A percentile compares a stretch with the other conserved stretches of the same genome.
These are phyloP conservation scores for Trypanosoma grayi DNA, from an alignment of 208 protist genomes.

Conservation along the genomic window DNA sequence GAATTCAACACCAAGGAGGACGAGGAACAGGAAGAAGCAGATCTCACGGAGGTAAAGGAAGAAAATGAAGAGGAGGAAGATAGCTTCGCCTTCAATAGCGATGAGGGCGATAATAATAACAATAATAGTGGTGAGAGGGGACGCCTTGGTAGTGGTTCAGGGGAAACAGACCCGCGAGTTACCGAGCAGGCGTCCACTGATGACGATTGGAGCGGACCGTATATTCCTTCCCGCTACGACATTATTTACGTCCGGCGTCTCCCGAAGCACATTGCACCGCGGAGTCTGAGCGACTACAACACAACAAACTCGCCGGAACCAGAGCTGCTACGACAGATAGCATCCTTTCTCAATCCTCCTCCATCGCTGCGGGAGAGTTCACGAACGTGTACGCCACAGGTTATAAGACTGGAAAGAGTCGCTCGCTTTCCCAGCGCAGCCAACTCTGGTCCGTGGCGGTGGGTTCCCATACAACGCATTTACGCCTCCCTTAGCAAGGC, in stretches of 20 bases:
- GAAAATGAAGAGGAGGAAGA: neutral
- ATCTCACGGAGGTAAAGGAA: neutral
- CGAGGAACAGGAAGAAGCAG: neutral
- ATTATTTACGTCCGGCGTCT: conserved; percentile 70
- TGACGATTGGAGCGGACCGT: conserved; percentile 23
- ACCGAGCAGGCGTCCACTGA: conserved; percentile 3
- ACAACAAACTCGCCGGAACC: conserved; percentile 44
- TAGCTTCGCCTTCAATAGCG: neutral
- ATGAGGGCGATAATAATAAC: neutral
- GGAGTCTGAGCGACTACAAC: conserved; percentile 80
- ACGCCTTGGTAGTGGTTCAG: neutral
- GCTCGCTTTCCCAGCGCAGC: neutral
- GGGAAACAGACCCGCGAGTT: neutral
- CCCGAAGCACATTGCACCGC: conserved; percentile 61
- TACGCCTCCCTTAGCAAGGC: conserved; percentile 49
- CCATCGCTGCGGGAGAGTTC: conserved; percentile 29
- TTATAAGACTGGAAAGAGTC: neutral
- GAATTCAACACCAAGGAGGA: neutral
- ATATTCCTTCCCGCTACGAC: conserved; percentile 50
- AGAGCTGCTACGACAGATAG: conserved; percentile 41
- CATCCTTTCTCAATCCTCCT: conserved; percentile 66
- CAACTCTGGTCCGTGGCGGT: conserved; percentile 52
- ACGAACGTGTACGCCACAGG: neutral
- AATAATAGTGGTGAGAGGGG: no score
- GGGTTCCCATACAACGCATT: conserved; percentile 66